Evolutionary conservation across 2,329 filamentous ascomycete genomes (phyloP).

Genomic region (Cytospora mali): DNA sequence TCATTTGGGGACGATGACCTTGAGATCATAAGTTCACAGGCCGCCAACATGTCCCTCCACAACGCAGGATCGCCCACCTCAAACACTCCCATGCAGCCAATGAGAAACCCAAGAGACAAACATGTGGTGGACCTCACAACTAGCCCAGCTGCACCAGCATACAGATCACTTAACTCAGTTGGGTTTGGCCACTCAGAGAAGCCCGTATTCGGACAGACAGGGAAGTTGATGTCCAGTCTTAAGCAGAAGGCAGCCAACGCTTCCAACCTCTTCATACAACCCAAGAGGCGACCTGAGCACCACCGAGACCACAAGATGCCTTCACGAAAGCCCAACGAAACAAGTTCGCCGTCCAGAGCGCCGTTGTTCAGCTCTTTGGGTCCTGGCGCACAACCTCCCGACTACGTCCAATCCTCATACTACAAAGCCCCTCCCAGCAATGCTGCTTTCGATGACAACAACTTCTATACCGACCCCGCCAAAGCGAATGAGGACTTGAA

Average conservation of each 20-base stretch:
- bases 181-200: constrained; percentile 31
- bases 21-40: constrained; percentile 40
- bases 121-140: constrained; percentile 36
- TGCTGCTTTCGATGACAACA: constrained; percentile 43
- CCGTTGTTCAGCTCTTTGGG: constrained; percentile 52
- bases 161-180: constrained; percentile 19
- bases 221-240: constrained; percentile 51
- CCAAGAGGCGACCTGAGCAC: constrained; percentile 59
- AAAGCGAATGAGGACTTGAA: constrained; percentile 79
- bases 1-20: constrained; percentile 43
- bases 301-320: constrained; percentile 54
- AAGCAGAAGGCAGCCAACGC: constrained; percentile 55
- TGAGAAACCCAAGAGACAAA: constrained; percentile 36
- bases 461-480: constrained; percentile 68
- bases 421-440: constrained; percentile 21
- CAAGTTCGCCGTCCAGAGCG: constrained; percentile 35
- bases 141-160: constrained; percentile 32
- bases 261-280: constrained; percentile 51
- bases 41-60: constrained; percentile 31
- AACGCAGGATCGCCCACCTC: constrained; percentile 19
- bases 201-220: constrained; percentile 43
- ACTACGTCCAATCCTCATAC: constrained; percentile 39
- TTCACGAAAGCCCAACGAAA: constrained; percentile 45
- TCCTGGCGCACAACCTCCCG: constrained; percentile 34
- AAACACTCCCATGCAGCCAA: constrained; percentile 44